Conservation (phyloP, 2,329 filamentous ascomycete genomes). For the Fusarium sp. region DNA sequence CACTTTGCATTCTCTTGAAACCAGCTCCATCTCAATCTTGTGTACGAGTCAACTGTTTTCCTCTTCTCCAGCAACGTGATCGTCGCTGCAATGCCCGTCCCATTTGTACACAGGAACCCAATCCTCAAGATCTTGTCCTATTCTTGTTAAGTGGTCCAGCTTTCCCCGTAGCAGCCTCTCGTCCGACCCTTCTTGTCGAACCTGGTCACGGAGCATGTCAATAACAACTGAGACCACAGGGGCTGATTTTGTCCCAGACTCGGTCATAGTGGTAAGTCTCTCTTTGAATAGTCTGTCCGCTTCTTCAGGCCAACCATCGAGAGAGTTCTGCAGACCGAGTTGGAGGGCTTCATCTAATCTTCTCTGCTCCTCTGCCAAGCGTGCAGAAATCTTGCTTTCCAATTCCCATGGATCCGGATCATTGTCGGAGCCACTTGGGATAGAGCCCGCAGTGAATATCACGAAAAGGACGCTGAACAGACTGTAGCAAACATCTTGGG, state of each 20-base stretch:
- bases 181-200: background rate
- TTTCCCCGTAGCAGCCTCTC: background rate
- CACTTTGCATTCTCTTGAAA: background rate
- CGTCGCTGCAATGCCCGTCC: background rate
- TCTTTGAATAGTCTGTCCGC: background rate
- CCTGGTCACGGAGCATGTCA: background rate
- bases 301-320: background rate
- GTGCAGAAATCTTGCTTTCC: background rate
- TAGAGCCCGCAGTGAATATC: background rate
- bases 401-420: background rate
- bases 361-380: background rate
- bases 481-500: background rate
- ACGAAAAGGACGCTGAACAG: background rate
- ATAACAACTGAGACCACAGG: background rate
- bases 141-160: background rate
- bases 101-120: background rate
- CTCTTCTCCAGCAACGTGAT: background rate
- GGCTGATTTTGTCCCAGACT: background rate
- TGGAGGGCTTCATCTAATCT: background rate
- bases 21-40: background rate
- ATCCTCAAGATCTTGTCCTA: background rate
- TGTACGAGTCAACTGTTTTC: background rate
- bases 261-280: background rate
- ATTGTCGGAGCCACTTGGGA: background rate
- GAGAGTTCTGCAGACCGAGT: background rate